phyloP scores from a whole-genome alignment of 305 asterid species.

The Caryopteris hybrid region DNA sequence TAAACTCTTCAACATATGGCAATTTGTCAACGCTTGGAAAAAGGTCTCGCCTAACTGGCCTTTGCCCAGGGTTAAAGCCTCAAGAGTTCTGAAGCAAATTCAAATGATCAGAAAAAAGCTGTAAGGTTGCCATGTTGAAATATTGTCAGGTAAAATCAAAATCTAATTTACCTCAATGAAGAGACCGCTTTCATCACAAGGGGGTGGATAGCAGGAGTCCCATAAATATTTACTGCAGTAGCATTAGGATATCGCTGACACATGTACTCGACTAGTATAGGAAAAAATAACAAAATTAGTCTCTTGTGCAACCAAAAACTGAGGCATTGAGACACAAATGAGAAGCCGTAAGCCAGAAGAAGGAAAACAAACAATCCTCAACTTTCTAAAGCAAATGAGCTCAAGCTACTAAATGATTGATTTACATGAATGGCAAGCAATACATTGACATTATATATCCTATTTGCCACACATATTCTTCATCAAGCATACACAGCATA shows the following conservation, averaged over 20 bases:
- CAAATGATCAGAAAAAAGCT: slow-evolving; percentile 24
- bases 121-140: not conserved
- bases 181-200: slow-evolving; percentile 76
- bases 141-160: slow-evolving; percentile 6
- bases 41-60: slow-evolving; percentile 83
- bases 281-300: slow-evolving; percentile 19
- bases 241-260: slow-evolving; percentile 95
- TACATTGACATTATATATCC: not conserved
- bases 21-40: slow-evolving; percentile 72
- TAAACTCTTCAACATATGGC: slow-evolving; percentile 78
- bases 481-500: not conserved
- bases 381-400: not conserved
- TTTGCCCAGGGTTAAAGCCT: slow-evolving; percentile 83
- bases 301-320: slow-evolving; percentile 6
- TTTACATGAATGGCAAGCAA: not conserved
- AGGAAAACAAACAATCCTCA: not conserved
- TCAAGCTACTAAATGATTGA: not conserved
- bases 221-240: slow-evolving; percentile 68
- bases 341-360: not conserved
- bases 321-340: not conserved
- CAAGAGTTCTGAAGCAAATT: slow-evolving; percentile 65
- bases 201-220: slow-evolving; percentile 59
- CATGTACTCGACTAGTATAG: slow-evolving; percentile 69
- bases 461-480: not conserved
- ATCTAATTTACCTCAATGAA: slow-evolving; percentile 53